Evolutionary conservation across 2,329 filamentous ascomycete species (phyloP).

Genomic region (Epichloe coenophiala): DNA sequence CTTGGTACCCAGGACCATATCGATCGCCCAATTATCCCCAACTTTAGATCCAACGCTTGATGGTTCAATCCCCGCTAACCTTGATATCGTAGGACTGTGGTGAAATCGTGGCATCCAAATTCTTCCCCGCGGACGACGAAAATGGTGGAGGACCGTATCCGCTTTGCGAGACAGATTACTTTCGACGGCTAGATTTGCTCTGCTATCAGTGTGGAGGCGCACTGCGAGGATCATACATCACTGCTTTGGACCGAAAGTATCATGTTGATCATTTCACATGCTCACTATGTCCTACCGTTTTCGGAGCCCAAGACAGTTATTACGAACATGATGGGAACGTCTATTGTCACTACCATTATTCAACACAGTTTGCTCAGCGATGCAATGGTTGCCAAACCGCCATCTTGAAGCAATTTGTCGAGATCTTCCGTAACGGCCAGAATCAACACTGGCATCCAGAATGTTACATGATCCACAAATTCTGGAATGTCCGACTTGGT

Average conservation of each 20-base stretch:
- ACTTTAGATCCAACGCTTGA: background rate
- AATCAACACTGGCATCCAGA: slow-evolving; percentile 99
- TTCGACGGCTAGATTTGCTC: slow-evolving; percentile 76
- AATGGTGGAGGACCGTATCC: slow-evolving; percentile 79
- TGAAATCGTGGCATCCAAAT: slow-evolving; percentile 94
- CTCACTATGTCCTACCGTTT: slow-evolving; percentile 92
- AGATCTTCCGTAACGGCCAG: slow-evolving; percentile 94
- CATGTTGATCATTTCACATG: slow-evolving; percentile 99
- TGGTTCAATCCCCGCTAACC: slow-evolving; percentile 4
- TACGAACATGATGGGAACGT: slow-evolving; percentile 96
- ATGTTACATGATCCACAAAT: slow-evolving; percentile 99
- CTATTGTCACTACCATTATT: slow-evolving; percentile 98
- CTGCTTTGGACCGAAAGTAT: slow-evolving; percentile 92
- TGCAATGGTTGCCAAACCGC: slow-evolving; percentile 96
- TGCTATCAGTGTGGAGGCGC: slow-evolving; percentile 89
- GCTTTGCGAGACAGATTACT: slow-evolving; percentile 96
- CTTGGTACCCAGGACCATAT: background rate
- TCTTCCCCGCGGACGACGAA: slow-evolving; percentile 92
- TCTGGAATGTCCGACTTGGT: slow-evolving; percentile 90
- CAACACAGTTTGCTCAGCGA: slow-evolving; percentile 87
- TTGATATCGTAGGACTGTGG: slow-evolving; percentile 62
- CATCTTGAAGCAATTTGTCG: slow-evolving; percentile 97
- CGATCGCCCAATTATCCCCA: background rate
- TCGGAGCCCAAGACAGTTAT: slow-evolving; percentile 95
- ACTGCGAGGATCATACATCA: slow-evolving; percentile 93